Evolutionary conservation across 345 rosid genomes (phyloP), one percentile per base, ranked within the genome.

Genomic region (Salix brachista): DNA sequence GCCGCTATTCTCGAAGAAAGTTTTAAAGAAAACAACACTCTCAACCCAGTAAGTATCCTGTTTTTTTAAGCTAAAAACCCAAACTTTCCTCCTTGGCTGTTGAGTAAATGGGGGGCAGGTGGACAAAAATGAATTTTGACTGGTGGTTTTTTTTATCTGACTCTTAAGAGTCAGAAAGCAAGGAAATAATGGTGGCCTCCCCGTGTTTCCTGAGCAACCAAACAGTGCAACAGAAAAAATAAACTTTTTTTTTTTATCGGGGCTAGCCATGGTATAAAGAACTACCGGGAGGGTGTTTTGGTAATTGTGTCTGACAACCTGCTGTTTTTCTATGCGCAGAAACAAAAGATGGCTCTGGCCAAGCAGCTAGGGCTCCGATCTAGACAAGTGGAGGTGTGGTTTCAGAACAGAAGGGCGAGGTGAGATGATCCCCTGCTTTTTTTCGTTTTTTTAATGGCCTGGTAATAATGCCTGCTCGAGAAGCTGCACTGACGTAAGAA

Each of bases 11-110:
- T 96, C 4, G 99, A 96, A 82, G 98, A 92, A 65, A 94, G 90
- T 85, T 96, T 96, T 77, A 94, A 91, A 71, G 97, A 96, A 48
- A 93, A 96, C 81, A 92, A 81, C 84, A 96, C 99, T 79, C 99
- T 96, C 69, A 96, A 94, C 75, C 99, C 97, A 3, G 99, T 95
- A 87, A 84, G 89, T 87, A 10, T 18, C 21, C 12, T 50, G 26
- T 36, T 42, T 28, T 79, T 50, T 65, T 6, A 8, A 16, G 26
- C 7, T 50, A 14, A 52, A 46, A 8, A 36, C 14, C 11, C 34
- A 5, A 36, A 11, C 28, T 36, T 66, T 37, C 32, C 1, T 70
- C 41, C 81, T 77, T 65, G 75, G 54, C 65, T 50, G 28, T 52
- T 18, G 71, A 70, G 61, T 76, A 80, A 74, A 65, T 65, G 70